phyloP scores from a whole-genome alignment of 2,329 filamentous ascomycete species.

The Fusarium illudens region DNA sequence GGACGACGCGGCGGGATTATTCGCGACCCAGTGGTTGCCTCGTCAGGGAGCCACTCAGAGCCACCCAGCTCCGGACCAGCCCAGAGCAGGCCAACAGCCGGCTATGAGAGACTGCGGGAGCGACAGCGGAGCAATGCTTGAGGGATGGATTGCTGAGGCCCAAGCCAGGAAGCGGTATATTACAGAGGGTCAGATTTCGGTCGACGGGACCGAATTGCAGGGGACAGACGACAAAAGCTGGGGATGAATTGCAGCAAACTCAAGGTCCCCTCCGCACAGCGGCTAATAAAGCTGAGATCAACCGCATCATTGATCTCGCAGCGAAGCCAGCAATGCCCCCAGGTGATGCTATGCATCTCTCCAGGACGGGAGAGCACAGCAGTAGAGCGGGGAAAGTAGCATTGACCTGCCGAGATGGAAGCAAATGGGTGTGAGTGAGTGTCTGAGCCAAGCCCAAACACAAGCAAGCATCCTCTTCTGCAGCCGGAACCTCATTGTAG shows the following conservation, averaged over 20 bases:
- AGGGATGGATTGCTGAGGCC: slow-evolving; percentile 11
- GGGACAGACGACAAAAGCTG: background rate
- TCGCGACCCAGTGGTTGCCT: slow-evolving; percentile 36
- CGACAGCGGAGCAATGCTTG: slow-evolving; percentile 13
- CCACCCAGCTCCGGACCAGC: background rate
- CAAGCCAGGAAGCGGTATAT: slow-evolving; percentile 3
- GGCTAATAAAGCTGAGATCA: background rate
- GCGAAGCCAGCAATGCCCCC: background rate
- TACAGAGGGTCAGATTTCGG: background rate
- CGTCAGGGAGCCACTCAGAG: slow-evolving; percentile 17
- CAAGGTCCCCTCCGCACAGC: background rate
- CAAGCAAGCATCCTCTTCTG: background rate
- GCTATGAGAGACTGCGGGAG: background rate
- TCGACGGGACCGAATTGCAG: background rate
- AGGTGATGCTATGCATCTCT: slow-evolving; percentile 5
- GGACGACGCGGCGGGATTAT: slow-evolving; percentile 40
- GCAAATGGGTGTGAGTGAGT: slow-evolving; percentile 4
- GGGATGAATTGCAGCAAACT: background rate
- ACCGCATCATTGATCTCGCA: background rate
- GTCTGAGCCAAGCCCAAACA: slow-evolving; percentile 10
- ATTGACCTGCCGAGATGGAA: slow-evolving; percentile 21
- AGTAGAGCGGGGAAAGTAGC: slow-evolving; percentile 38
- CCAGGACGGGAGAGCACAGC: slow-evolving; percentile 1
- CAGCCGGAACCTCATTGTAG: background rate
- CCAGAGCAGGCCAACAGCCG: slow-evolving; percentile 8